phyloP scores from a whole-genome alignment of 75 land plant species.

The Cupressus sempervirens region DNA sequence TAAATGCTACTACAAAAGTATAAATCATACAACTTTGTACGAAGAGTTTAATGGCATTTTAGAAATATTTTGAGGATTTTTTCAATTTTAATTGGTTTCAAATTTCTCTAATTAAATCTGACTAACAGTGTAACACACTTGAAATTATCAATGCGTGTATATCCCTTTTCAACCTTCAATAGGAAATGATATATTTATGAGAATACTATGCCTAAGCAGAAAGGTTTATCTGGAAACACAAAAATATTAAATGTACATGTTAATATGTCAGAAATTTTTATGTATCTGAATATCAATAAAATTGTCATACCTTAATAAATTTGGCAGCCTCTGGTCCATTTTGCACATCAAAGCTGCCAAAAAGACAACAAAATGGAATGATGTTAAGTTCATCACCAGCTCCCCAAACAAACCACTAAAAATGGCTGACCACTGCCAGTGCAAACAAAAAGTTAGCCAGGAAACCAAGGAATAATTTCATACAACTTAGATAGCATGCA shows the following conservation, averaged over 20 bases:
- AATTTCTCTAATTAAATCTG: too few species aligned
- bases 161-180: too few species aligned
- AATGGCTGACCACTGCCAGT: not conserved
- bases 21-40: too few species aligned
- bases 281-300: not conserved
- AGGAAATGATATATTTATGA: not conserved
- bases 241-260: not conserved
- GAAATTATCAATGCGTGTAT: not conserved
- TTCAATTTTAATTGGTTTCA: too few species aligned
- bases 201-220: not conserved
- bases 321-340: slow-evolving; percentile 97
- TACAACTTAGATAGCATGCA: not conserved
- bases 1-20: too few species aligned
- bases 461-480: not conserved
- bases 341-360: slow-evolving; percentile 78
- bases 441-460: not conserved
- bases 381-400: not conserved
- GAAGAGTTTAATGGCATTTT: too few species aligned
- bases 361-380: not conserved
- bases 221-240: not conserved
- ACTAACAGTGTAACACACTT: not conserved
- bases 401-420: not conserved
- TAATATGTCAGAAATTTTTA: not conserved
- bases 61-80: too few species aligned
- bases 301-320: slow-evolving; percentile 65